Evolutionary conservation across 495 filamentous ascomycete species (phyloP).

Genomic region (Annulohypoxylon maeteangense): DNA sequence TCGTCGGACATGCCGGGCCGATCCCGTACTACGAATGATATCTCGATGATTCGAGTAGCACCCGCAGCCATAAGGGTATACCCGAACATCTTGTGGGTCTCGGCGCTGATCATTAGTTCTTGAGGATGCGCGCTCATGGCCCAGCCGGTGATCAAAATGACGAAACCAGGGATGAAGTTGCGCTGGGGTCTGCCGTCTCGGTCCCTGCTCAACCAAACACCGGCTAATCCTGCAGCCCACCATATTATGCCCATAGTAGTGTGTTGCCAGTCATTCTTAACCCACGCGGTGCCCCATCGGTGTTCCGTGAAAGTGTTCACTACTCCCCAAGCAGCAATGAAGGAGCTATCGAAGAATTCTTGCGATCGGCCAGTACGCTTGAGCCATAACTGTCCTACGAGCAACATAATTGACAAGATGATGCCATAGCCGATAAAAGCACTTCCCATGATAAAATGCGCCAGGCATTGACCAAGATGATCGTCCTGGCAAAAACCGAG

Average conservation of each 20-base stretch:
- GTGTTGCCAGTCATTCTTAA: constrained; percentile 95
- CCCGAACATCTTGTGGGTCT: constrained; percentile 92
- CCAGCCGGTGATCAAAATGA: constrained; percentile 93
- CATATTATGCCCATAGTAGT: constrained; percentile 97
- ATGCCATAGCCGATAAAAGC: constrained; percentile 97
- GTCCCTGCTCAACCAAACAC: constrained; percentile 88
- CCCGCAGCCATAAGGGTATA: constrained; percentile 96
- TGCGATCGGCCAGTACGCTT: constrained; percentile 86
- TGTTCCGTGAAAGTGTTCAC: constrained; percentile 99
- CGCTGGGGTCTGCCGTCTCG: constrained; percentile 86
- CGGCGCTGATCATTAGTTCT: constrained; percentile 80
- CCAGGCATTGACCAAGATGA: constrained; percentile 91
- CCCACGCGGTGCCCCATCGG: constrained; percentile 90
- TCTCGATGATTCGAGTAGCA: constrained; percentile 84
- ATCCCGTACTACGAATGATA: constrained; percentile 87
- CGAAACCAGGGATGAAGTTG: constrained; percentile 91
- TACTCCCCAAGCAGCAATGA: constrained; percentile 94
- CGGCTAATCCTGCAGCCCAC: constrained; percentile 93
- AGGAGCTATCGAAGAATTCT: constrained; percentile 93
- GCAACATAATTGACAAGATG: constrained; percentile 82
- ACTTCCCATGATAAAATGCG: constrained; percentile 98
- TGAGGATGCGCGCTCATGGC: constrained; percentile 93
- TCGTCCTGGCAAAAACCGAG: constrained; percentile 95
- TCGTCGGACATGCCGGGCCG: constrained; percentile 66
- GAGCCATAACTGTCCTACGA: constrained; percentile 90